These are phyloP conservation scores for Selenicereus undatus DNA, from an alignment of 148 eudicot species.

Conservation along the genomic window DNA sequence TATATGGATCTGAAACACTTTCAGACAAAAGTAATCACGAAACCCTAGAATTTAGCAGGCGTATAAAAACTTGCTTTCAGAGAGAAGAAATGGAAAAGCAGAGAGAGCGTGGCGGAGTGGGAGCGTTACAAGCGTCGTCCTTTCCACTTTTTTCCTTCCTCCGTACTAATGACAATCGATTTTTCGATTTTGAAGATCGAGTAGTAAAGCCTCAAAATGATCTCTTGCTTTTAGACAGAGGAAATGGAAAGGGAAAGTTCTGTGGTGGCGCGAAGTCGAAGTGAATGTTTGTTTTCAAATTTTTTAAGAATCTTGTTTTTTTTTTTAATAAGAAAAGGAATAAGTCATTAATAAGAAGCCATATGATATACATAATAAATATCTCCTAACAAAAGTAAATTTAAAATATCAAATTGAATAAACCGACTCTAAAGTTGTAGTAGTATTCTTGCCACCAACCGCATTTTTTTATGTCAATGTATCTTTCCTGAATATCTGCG, in stretches of 20 bases:
- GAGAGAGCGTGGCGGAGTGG: neutral
- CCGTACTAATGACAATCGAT: too few species aligned
- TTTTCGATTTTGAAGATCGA: neutral
- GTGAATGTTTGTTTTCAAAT: neutral
- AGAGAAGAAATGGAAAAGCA: neutral
- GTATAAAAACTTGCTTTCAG: too few species aligned
- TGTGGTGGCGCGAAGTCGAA: neutral
- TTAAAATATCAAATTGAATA: too few species aligned
- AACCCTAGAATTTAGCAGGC: constrained; percentile 21
- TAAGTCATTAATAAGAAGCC: too few species aligned
- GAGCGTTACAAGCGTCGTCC: neutral
- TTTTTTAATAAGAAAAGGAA: too few species aligned
- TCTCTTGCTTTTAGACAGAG: neutral
- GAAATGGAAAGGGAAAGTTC: neutral
- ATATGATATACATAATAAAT: too few species aligned
- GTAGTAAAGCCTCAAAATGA: neutral
- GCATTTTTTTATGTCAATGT: too few species aligned
- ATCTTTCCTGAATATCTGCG: too few species aligned
- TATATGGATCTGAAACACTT: neutral
- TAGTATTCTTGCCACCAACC: too few species aligned
- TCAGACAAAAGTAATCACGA: neutral
- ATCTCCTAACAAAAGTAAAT: too few species aligned
- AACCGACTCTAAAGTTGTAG: too few species aligned
- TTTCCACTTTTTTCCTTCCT: neutral
- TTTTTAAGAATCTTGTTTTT: neutral